Evolutionary conservation across 768 basidiomycete genomes (phyloP).

Genomic region (Leccinum disarticulatum): DNA sequence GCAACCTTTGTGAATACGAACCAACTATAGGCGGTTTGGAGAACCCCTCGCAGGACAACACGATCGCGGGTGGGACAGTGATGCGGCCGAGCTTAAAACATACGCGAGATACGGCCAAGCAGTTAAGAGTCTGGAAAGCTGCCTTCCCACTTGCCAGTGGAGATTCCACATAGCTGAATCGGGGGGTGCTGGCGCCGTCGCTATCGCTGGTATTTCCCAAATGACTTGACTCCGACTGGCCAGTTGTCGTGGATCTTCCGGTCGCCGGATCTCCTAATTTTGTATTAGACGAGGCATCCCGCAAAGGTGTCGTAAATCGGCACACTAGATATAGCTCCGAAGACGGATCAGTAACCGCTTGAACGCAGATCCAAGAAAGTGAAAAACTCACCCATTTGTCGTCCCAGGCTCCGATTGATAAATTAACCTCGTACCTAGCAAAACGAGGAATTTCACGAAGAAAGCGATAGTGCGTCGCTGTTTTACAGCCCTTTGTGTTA

Average conservation of each 20-base stretch:
- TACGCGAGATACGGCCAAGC: conserved; percentile 11
- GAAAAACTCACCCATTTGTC: conserved; percentile 16
- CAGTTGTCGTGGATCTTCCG: background rate
- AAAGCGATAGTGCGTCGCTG: conserved; percentile 18
- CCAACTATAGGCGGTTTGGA: conserved; percentile 17
- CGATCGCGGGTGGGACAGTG: conserved; percentile 66
- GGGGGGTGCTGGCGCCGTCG: background rate
- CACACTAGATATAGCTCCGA: conserved; percentile 18
- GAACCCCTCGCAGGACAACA: conserved; percentile 58
- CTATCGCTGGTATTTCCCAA: background rate
- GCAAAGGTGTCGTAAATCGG: conserved; percentile 8
- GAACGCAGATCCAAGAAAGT: too few species aligned
- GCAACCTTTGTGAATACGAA: conserved; percentile 9
- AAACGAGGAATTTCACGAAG: conserved; percentile 19
- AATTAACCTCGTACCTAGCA: conserved; percentile 12
- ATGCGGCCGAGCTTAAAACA: conserved; percentile 72
- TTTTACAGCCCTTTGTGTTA: background rate
- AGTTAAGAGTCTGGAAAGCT: conserved; percentile 36
- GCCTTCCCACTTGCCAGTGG: conserved; percentile 39
- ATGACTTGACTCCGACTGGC: background rate
- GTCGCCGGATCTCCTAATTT: background rate
- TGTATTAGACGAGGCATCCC: background rate
- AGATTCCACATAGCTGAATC: background rate
- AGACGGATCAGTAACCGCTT: background rate
- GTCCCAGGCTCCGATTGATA: conserved; percentile 21